Base-by-base conservation (phyloP, 2,329 filamentous ascomycete species). In the Periglandula ipomoeae region DNA sequence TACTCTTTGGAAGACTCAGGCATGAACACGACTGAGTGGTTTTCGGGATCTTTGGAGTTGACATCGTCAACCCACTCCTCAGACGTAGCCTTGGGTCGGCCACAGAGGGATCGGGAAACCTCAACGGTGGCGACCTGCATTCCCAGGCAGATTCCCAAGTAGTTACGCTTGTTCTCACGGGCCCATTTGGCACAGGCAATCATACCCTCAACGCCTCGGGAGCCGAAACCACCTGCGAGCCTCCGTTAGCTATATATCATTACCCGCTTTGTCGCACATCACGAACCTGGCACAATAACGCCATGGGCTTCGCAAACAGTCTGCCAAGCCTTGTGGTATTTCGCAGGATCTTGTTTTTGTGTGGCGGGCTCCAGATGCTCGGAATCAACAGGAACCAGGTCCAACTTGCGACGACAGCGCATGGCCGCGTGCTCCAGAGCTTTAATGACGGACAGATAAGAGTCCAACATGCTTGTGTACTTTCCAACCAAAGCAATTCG, bases 61-160 rank as follows among this genome's bases (percentile, higher is more conserved):
- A 37, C 5, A 44, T 49, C 42, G 15, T 43, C 30, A 5, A 71
- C 57, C 27, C 82, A 71, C 59, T 83, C 79, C 56, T 81, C 78
- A 8, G 73, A 78, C 4, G 70, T 73, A 24, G 78, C 79, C 9
- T 70, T 62, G 30, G 70, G 58, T 53, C 89, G 74, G 24, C 78
- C 79, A 67, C 82, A 86, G 1, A 91, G 72, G 55, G 88, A 82
- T 38, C 89, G 82, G 2, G 89, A 89, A 58, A 82, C 88, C 66
- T 97, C 90, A 56, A 96, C 85, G 42, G 95, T 89, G 19, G 91
- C 89, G 42, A 95, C 78, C 65, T 97, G 93, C 83, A 95, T 89
- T 50, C 89, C 89, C 20, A 96, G 73, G 64, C 91, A 96, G 54
- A 97, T 85, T 51, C 93, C 93, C 1, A 97, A 76, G 69, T 85